Conservation (phyloP, 768 basidiomycete genomes). For the Wakefieldia striispora region DNA sequence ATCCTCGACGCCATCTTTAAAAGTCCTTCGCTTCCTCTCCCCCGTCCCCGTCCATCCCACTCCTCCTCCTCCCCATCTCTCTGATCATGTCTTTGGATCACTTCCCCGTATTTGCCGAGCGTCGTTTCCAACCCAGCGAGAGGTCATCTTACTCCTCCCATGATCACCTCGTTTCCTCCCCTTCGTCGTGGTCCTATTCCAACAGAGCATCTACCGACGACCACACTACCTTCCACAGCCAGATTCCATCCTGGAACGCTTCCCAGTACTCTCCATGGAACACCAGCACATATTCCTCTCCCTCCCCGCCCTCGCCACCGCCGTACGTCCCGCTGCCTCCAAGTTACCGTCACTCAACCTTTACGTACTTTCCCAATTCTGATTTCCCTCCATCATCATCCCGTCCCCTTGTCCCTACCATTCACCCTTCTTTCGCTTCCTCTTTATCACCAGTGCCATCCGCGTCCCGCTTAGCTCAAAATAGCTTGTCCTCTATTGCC, state of each 20-base stretch:
- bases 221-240: slow-evolving; percentile 11
- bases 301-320: slow-evolving; percentile 24
- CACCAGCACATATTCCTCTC: slow-evolving; percentile 15
- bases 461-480: slow-evolving; percentile 15
- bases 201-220: slow-evolving; percentile 23
- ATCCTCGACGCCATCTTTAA: slow-evolving; percentile 29
- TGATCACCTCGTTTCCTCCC: slow-evolving; percentile 20
- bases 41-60: slow-evolving; percentile 2
- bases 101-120: slow-evolving; percentile 30
- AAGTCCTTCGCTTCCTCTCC: slow-evolving; percentile 16
- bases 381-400: slow-evolving; percentile 21
- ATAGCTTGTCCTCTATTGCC: slow-evolving; percentile 13
- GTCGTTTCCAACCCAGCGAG: slow-evolving; percentile 31
- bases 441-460: slow-evolving; percentile 16
- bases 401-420: slow-evolving; percentile 14
- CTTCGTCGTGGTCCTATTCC: slow-evolving; percentile 26
- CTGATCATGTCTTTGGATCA: slow-evolving; percentile 34
- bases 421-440: slow-evolving; percentile 16
- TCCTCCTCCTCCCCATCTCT: neutral
- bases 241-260: slow-evolving; percentile 19
- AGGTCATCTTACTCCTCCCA: slow-evolving; percentile 22
- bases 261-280: slow-evolving; percentile 16
- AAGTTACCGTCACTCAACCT: slow-evolving; percentile 25
- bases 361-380: slow-evolving; percentile 18
- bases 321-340: slow-evolving; percentile 20